These are phyloP conservation scores for Phytophthora megakarya DNA, from an alignment of 352 stramenopile species.

Conservation along the genomic window DNA sequence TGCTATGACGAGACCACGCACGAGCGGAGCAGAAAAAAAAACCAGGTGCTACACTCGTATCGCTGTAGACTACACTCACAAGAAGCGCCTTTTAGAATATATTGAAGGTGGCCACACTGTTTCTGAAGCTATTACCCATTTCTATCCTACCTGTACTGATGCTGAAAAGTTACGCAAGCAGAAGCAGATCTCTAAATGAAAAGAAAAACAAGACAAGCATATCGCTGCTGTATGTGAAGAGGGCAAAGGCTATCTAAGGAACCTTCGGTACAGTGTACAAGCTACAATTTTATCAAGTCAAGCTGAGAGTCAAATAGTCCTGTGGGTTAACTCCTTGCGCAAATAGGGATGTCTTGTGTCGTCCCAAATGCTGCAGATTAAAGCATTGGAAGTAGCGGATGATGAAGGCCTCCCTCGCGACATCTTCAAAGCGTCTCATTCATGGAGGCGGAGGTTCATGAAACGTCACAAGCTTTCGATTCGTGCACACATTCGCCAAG, in stretches of 20 bases:
- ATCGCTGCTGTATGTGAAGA: background rate
- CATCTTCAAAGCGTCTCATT: slow-evolving; percentile 5
- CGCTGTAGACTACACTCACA: slow-evolving; percentile 14
- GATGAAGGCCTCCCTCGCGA: background rate
- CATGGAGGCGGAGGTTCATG: slow-evolving; percentile 4
- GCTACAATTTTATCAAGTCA: slow-evolving; percentile 2
- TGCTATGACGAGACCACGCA: slow-evolving; percentile 1
- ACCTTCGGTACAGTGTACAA: background rate
- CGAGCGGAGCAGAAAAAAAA: background rate
- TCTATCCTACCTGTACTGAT: background rate
- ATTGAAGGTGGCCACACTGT: background rate
- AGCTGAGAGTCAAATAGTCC: background rate
- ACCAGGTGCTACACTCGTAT: slow-evolving; percentile 4
- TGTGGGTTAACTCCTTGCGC: background rate
- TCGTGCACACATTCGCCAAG: background rate
- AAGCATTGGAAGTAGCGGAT: slow-evolving; percentile 1
- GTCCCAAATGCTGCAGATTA: background rate
- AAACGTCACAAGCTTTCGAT: slow-evolving; percentile 6
- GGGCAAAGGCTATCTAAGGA: background rate
- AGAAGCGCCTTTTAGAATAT: background rate
- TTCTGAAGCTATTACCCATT: background rate
- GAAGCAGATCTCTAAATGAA: slow-evolving; percentile 9
- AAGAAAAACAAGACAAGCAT: background rate
- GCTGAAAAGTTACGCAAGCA: background rate
- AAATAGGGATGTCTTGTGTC: background rate